Percentiles rank a stretch among this genome's conserved stretches.
phyloP scores from a whole-genome alignment of 805 yeast genomes.

The Priceomyces haplophilus region DNA sequence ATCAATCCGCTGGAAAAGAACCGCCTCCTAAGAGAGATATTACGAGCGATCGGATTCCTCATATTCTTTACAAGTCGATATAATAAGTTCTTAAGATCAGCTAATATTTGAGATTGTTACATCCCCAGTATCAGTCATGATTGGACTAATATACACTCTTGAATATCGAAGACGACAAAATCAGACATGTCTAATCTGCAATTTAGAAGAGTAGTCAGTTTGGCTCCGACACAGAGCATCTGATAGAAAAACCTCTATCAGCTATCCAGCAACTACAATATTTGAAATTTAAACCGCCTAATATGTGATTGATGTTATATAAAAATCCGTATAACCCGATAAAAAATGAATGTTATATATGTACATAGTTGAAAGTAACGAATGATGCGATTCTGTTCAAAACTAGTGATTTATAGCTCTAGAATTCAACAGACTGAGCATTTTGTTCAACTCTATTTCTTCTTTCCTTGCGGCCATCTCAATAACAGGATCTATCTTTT shows the following conservation, averaged over 20 bases:
- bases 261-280: too few species aligned
- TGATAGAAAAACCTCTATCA: too few species aligned
- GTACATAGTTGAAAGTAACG: not conserved
- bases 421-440: slow-evolving; percentile 16
- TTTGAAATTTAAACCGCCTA: too few species aligned
- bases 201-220: too few species aligned
- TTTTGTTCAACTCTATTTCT: slow-evolving; percentile 29
- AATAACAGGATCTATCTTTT: slow-evolving; percentile 30
- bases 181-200: too few species aligned
- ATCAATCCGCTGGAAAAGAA: not conserved
- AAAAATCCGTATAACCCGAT: not conserved
- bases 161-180: not conserved
- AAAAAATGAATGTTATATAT: not conserved
- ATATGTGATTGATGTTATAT: not conserved
- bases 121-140: not conserved
- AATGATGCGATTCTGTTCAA: too few species aligned
- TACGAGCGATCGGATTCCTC: not conserved
- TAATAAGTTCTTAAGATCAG: too few species aligned
- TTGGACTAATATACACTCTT: not conserved
- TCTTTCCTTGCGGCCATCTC: slow-evolving; percentile 36
- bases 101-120: not conserved
- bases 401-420: not conserved
- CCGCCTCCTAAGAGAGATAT: not conserved
- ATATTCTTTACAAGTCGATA: not conserved
- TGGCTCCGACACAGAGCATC: too few species aligned